Evolutionary conservation across 768 basidiomycete species (phyloP), one percentile per base, ranked within the genome.

Genomic region (Pleurotus tuoliensis): DNA sequence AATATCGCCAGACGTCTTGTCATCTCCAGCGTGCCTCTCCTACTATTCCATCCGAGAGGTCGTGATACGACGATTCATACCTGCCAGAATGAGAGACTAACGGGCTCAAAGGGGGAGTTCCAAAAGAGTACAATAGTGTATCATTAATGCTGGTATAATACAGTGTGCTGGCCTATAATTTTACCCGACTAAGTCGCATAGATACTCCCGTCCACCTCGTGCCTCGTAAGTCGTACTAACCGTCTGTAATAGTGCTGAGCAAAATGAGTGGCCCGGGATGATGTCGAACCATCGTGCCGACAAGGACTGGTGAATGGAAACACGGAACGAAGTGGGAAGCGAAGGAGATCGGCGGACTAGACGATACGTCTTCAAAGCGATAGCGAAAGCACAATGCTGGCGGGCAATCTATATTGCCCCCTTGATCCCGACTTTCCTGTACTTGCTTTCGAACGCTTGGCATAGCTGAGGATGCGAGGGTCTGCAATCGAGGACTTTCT

Each of bases 11-110:
- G 71, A 80, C 13, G 65, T 82, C 1, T 75, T 93, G 13, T 69
- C 77, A 4, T 84, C 88, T 0, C 94, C 94, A 3, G 86, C 84
- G 5, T 90, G 86, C 66, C 73, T 97, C 15, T 69, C 81, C 40
- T 79, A 87, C 55, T 97, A 92, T 64, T 84, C 87, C 4, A 79
- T 99, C 5, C 75, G 89, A 43, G 97, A 98, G 67, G 90, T 98
- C 2, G 81, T 86, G 1, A 67, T 96, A 1, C 79, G 92, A 25
- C 77, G 95, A 39, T 98, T 95, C 67, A 83, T 96, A 40, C 94
- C 95, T 1, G 91, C 94, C 0, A 78, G 95, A 12, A 94, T 95
- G 93, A 83, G 95, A 22, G 92, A 94, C 71, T 95, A 70, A 76
- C 45, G 18, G 12, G 27, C 18, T 27, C 13, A 16, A 56, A 48